Base-by-base conservation (phyloP, 179 eudicot species). In the Camellia oleifera region DNA sequence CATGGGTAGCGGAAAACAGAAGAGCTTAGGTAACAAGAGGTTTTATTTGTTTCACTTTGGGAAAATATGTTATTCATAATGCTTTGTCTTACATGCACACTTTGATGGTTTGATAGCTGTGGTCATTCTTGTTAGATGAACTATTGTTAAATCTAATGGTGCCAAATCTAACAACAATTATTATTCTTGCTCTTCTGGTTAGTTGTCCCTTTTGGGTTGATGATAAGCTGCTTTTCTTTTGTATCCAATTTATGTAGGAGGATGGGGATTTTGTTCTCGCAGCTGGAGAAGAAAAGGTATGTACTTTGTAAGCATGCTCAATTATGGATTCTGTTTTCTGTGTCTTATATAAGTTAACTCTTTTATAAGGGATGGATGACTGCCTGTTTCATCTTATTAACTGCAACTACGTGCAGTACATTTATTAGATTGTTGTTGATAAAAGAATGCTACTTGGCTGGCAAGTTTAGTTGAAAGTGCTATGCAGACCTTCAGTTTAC, bases 231-330 rank as follows among this genome's bases (percentile, higher is more conserved):
- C 73, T 20, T 60, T 45, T 81, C 61, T 65, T 15, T 85, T 83
- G 56, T 80, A 32, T 81, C 57, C 83, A 73, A 66, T 81, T 78
- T 81, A 17, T 88, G 20, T 82, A 97, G 98, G 98, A 84, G 80
- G 99, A 97, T 89, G 95, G 82, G 71, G 99, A 97, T 86, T 97
- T 91, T 79, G 87, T 87, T 52, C 80, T 89, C 76, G 84, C 88
- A 72, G 80, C 88, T 44, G 91, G 85, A 85, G 98, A 94, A 80
- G 98, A 92, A 40, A 90, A 85, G 94, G 97, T 90, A 84, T 74
- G 63, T 81, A 40, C 78, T 70, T 45, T 77, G 76, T 78, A 76
- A 77, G 74, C 64, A 69, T 26, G 53, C 18, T 17, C 66, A 32
- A 9, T 72, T 20, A 7, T 54, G 68, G 9, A 15, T 63, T n/a